Conservation (phyloP, 179 eudicot species). For the Heliamphora pulchella region DNA sequence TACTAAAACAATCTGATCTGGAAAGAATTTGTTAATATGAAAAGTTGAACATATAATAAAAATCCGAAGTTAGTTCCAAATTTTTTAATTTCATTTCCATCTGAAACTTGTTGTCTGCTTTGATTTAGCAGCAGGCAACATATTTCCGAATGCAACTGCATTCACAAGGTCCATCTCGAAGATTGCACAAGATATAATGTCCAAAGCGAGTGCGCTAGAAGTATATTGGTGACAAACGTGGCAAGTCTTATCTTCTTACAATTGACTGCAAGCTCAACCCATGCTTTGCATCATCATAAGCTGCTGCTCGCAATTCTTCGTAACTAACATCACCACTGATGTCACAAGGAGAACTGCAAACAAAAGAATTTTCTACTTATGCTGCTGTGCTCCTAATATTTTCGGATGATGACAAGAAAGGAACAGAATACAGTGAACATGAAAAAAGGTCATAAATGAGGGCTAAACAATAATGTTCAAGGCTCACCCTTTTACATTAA, state of each 20-base stretch:
- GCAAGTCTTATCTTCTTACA: slow-evolving; percentile 39
- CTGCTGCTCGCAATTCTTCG: slow-evolving; percentile 80
- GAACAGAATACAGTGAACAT: background rate
- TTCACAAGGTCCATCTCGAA: background rate
- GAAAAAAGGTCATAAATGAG: background rate
- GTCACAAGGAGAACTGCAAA: slow-evolving; percentile 83
- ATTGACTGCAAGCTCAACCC: slow-evolving; percentile 69
- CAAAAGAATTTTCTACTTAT: slow-evolving; percentile 8
- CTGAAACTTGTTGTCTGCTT: background rate
- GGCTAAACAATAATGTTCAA: background rate
- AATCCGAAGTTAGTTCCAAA: background rate
- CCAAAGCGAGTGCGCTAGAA: background rate
- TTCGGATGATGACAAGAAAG: slow-evolving; percentile 1
- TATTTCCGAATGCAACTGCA: background rate
- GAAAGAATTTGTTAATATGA: background rate
- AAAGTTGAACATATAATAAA: background rate
- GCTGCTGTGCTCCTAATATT: background rate
- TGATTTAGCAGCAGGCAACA: background rate
- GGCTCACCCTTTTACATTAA: background rate
- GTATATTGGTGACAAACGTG: background rate
- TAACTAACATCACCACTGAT: slow-evolving; percentile 75
- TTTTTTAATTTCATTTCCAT: background rate
- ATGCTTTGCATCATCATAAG: slow-evolving; percentile 73
- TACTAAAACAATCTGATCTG: background rate
- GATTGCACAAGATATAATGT: background rate